phyloP scores from a whole-genome alignment of 257 asterid genomes.

The Solanum chiquidenum region DNA sequence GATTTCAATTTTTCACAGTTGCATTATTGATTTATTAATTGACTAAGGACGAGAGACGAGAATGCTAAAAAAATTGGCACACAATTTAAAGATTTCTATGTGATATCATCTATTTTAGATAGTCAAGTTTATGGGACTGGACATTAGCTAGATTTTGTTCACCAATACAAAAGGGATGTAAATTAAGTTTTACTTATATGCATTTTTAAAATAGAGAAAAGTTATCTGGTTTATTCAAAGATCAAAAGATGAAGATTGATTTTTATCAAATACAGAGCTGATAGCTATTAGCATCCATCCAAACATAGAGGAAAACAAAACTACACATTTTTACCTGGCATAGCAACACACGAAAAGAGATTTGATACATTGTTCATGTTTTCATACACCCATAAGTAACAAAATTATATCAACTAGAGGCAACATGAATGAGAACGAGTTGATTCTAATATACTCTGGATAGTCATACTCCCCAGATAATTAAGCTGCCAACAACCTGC shows the following conservation, averaged over 20 bases:
- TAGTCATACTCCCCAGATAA: not conserved
- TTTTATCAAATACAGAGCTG: not conserved
- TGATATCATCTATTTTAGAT: not conserved
- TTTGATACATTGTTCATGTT: not conserved
- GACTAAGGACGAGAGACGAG: not conserved
- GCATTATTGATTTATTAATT: not conserved
- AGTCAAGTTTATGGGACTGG: not conserved
- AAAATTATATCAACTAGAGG: not conserved
- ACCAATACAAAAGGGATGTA: not conserved
- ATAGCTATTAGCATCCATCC: not conserved
- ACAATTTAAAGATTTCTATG: not conserved
- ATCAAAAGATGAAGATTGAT: not conserved
- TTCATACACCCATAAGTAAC: not conserved
- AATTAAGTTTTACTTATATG: not conserved
- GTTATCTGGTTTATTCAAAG: not conserved
- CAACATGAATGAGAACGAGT: not conserved
- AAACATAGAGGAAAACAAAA: not conserved
- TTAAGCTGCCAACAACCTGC: not conserved
- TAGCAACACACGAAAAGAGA: not conserved
- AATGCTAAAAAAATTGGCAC: not conserved
- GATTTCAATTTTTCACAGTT: not conserved
- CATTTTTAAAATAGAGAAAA: not conserved
- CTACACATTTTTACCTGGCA: not conserved
- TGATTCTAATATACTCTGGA: not conserved
- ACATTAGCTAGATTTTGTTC: not conserved